Conservation (phyloP, 2,329 filamentous ascomycete genomes). For the Penicillium sp. region DNA sequence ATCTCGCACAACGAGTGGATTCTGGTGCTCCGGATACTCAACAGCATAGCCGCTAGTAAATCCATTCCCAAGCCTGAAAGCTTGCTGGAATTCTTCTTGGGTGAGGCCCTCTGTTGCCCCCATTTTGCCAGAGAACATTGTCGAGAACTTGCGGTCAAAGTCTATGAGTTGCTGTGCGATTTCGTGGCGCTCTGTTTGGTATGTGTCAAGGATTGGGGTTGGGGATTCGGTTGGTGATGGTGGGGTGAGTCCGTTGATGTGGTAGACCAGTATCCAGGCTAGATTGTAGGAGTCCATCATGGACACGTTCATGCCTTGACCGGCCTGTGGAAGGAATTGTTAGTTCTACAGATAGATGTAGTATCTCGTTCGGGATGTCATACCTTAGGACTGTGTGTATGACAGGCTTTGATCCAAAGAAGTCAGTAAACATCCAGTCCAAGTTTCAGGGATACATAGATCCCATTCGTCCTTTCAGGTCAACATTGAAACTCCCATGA, state of each 20-base stretch:
- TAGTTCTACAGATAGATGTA: background rate
- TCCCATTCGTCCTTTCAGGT: no score
- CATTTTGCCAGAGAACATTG: conserved; percentile 42
- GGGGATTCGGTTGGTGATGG: conserved; percentile 8
- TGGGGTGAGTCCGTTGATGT: conserved; percentile 38
- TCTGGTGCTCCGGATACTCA: conserved; percentile 34
- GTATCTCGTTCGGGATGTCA: background rate
- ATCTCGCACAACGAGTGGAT: conserved; percentile 23
- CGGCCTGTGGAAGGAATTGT: conserved; percentile 48
- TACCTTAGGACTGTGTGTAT: conserved; percentile 72
- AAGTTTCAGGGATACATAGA: no score
- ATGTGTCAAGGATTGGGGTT: conserved; percentile 37
- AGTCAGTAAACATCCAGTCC: no score
- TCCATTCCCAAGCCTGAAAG: conserved; percentile 38
- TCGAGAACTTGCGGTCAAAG: conserved; percentile 42
- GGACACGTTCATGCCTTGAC: conserved; percentile 78
- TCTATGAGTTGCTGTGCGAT: conserved; percentile 41
- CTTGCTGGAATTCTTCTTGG: conserved; percentile 37
- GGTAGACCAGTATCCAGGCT: conserved; percentile 42
- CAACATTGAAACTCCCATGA: no score
- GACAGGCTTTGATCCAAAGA: conserved; percentile 54
- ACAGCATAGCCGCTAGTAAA: conserved; percentile 43
- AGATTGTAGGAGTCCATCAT: conserved; percentile 59
- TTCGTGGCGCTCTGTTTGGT: conserved; percentile 38
- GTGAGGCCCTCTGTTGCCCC: conserved; percentile 28